Percentiles rank a stretch among this genome's conserved stretches.
These are phyloP conservation scores for Auricularia sp. DNA, from an alignment of 768 basidiomycete genomes.

Conservation along the genomic window DNA sequence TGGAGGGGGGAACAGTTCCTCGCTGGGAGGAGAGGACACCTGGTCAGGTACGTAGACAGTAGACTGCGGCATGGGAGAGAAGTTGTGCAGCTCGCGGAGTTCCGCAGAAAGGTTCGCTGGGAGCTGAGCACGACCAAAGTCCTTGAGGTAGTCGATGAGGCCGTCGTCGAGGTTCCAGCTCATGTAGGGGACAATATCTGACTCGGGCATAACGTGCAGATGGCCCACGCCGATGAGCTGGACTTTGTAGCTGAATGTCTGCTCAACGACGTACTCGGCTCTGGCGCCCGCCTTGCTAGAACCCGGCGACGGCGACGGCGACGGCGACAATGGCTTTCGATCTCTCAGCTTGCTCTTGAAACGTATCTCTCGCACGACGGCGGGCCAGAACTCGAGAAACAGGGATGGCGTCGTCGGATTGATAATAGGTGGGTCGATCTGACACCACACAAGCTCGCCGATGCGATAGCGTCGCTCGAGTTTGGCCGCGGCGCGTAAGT, in stretches of 20 bases:
- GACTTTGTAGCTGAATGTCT: conserved; percentile 56
- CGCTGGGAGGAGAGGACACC: neutral
- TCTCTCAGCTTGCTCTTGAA: conserved; percentile 30
- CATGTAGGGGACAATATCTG: conserved; percentile 64
- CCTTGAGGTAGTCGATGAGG: conserved; percentile 38
- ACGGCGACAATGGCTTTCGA: conserved; percentile 12
- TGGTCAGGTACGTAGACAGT: neutral
- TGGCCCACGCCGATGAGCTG: conserved; percentile 53
- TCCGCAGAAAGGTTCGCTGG: neutral
- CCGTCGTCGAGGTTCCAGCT: conserved; percentile 47
- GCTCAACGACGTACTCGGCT: conserved; percentile 34
- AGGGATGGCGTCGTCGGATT: conserved; percentile 26
- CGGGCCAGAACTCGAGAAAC: conserved; percentile 66
- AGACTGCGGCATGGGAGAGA: conserved; percentile 5
- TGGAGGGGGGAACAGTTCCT: neutral
- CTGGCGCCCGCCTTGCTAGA: conserved; percentile 5
- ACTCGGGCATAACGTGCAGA: conserved; percentile 40
- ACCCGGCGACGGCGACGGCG: conserved; percentile 4
- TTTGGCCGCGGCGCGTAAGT: conserved; percentile 49
- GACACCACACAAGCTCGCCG: conserved; percentile 66
- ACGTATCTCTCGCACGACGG: conserved; percentile 47
- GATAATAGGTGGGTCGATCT: conserved; percentile 41
- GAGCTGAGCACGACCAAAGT: neutral
- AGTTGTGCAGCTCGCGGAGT: neutral
- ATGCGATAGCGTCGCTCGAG: conserved; percentile 54